phyloP scores from a whole-genome alignment of 2,329 filamentous ascomycete species.

The Colletotrichum higginsianum region DNA sequence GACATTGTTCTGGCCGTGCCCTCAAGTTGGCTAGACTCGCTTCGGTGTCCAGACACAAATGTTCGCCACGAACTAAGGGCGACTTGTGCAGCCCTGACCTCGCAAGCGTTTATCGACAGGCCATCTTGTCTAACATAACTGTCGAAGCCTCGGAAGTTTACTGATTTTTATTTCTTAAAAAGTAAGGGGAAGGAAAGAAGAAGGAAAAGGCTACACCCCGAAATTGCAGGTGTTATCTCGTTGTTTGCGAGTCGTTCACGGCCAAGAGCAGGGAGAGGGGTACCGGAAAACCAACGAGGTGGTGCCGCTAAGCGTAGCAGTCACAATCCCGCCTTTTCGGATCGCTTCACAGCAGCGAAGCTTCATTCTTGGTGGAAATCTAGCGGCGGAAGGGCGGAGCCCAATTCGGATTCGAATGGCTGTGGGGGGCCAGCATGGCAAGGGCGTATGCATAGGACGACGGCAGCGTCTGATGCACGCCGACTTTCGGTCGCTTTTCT shows the following conservation, averaged over 20 bases:
- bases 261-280: slow-evolving; percentile 1
- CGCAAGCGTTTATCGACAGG: not conserved
- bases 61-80: not conserved
- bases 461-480: slow-evolving; percentile 24
- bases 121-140: not conserved
- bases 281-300: not conserved
- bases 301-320: slow-evolving; percentile 33
- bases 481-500: slow-evolving; percentile 11
- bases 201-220: too few relatives aligned
- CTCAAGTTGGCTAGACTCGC: slow-evolving; percentile 6
- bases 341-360: slow-evolving; percentile 30
- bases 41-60: not conserved
- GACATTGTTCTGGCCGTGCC: not conserved
- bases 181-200: too few relatives aligned
- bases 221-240: not conserved
- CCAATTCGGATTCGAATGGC: slow-evolving; percentile 24
- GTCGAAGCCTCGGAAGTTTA: slow-evolving; percentile 1
- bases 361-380: slow-evolving; percentile 34
- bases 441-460: slow-evolving; percentile 30
- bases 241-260: slow-evolving; percentile 7
- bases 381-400: slow-evolving; percentile 37
- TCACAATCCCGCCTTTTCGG: slow-evolving; percentile 41
- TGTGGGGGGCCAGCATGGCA: slow-evolving; percentile 9
- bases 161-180: too few relatives aligned
- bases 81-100: not conserved